Conservation (phyloP, 345 rosid species). For the Acer saccharum region DNA sequence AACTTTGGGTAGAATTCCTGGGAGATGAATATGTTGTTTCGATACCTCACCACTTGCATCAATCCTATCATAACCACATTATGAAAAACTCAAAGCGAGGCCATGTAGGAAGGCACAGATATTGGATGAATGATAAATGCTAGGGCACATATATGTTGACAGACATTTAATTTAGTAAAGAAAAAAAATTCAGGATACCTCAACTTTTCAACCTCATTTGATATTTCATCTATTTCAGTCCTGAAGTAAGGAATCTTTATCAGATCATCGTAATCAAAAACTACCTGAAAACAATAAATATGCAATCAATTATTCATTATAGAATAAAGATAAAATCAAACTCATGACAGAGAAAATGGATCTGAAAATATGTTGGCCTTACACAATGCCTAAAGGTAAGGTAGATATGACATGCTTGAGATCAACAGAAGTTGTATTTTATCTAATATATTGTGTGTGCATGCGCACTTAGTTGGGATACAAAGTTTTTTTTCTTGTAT, state of each 20-base stretch:
- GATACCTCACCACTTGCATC: conserved; percentile 25
- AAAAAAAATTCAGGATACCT: conserved; percentile 19
- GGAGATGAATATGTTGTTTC: conserved; percentile 23
- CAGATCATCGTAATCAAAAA: conserved; percentile 37
- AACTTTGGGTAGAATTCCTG: conserved; percentile 30
- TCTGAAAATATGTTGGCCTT: background rate
- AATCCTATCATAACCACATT: conserved; percentile 17
- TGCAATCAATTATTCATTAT: background rate
- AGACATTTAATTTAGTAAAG: background rate
- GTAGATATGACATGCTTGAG: background rate
- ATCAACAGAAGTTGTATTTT: background rate
- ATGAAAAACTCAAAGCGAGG: background rate
- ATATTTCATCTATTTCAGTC: background rate
- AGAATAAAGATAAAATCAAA: background rate
- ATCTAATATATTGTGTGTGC: background rate
- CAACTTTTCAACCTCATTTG: conserved; percentile 7
- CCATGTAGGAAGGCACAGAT: background rate
- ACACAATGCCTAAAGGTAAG: background rate
- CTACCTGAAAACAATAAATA: conserved; percentile 31
- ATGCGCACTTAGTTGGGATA: background rate
- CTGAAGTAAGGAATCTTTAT: conserved; percentile 34
- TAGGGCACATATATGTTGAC: background rate
- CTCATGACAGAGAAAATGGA: background rate
- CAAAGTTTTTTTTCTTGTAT: background rate
- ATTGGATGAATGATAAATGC: background rate